Base-by-base conservation (phyloP, 371 early-diverging fungal species). In the Mucor lusitanicus region DNA sequence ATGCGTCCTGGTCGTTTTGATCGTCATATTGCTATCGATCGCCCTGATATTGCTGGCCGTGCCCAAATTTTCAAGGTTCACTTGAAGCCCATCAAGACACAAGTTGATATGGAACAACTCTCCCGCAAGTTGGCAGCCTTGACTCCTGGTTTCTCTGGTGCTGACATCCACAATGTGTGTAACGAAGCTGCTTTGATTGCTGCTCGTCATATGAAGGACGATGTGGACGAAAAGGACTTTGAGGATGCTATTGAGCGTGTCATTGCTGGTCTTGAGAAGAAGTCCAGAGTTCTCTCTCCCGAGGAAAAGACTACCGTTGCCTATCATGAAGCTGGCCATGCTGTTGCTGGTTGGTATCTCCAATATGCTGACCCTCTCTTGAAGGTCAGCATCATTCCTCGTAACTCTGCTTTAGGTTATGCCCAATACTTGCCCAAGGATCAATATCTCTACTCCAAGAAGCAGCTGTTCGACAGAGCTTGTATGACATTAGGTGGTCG, bases 131-230 rank as follows among this genome's bases (percentile, higher is more conserved):
- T 99, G 59, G 80, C 80, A 44, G 77, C 77, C 8, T 79, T 99
- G 69, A 99, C 99, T 0, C 99, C 99, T 19, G 99, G 99, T 13
- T 98, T 99, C 76, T 91, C 95, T 19, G 99, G 99, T 66, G 99
- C 99, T 37, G 98, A 99, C 76, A 94, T 99, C 46, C 93, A 92
- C 75, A 99, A 99, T 76, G 97, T 99, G 19, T 99, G 99, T 83
- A 99, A 99, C 71, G 99, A 99, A 81, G 97, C 99, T 28, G 99
- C 99, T n/a, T 85, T 99, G 65, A 97, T 98, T 72, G 99, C 98
- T 19, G 99, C 99, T 25, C 90, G 99, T 37, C 77, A 87, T 59
- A 83, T 87, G 48, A 87, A 93, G 61, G 88, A 90, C 39, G 80
- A 79, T 11, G 99, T 99, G 1, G 77, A 86, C 27, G 92, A 91